Evolutionary conservation across 306 rosid genomes (phyloP), one percentile per base, ranked within the genome.

Genomic region (Vicia faba): DNA sequence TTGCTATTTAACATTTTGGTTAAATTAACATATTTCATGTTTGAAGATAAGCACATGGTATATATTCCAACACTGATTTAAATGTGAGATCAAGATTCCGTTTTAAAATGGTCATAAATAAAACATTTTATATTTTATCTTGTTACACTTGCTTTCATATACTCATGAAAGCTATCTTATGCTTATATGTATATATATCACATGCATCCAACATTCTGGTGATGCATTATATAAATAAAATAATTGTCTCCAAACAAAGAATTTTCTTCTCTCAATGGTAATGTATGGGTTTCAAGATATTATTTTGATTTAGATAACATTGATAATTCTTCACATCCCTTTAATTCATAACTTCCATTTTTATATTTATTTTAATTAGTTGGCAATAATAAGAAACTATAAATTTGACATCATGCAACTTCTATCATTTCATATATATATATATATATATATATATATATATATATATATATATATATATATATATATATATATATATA

Each of bases 271-370:
- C 60, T 72, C 61, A 65, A 76, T 64, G 28, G 33, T 54, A 76
- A 73, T 74, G 74, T 54, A 72, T 74, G 81, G 84, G 84, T 78
- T 81, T 86, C 83, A 77, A 81, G 46, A 35, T 75, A 83, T 77
- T 85, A 78, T 83, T 87, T 79, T 53, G 28, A 49, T 36, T 19
- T 5, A 79, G 91, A 81, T 85, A 81, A 88, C 74, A 72, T 79
- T 63, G 72, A 81, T 64, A 84, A 82, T 71, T 70, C 61, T 65
- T 72, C 69, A 75, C 73, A 55, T 77, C 62, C 65, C 59, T 73
- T 75, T 70, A 70, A 72, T 74, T 79, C 9, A 33, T 33, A 87
- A 81, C 84, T 68, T 78, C 64, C 60, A 40, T 40, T 38, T 1
- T 64, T 36, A 43, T 65, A 28, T 68, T 61, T 41, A 51, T 40